A percentile compares a stretch with the other conserved stretches of the same genome.
phyloP scores from a whole-genome alignment of 2,329 filamentous ascomycete genomes.

The Botrytis aclada region DNA sequence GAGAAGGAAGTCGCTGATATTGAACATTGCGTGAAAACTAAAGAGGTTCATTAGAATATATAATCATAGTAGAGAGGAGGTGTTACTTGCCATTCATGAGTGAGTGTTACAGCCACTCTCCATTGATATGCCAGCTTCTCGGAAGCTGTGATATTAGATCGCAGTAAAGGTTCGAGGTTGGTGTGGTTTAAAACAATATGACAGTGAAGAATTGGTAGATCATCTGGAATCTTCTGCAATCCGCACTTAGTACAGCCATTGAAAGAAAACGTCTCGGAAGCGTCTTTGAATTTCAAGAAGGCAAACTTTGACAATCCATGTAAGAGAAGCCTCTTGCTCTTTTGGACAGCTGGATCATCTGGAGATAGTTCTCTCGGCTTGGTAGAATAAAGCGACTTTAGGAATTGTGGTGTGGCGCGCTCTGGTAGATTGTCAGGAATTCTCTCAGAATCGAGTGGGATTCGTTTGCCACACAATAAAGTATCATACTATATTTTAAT shows the following conservation, averaged over 20 bases:
- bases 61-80: not conserved
- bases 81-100: constrained; percentile 5
- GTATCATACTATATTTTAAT: not conserved
- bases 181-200: not conserved
- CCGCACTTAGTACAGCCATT: not conserved
- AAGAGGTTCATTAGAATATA: not conserved
- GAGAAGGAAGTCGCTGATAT: not conserved
- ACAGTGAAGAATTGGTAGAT: not conserved
- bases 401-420: not conserved
- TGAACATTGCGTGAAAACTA: constrained; percentile 3
- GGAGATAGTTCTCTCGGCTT: not conserved
- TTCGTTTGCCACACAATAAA: not conserved
- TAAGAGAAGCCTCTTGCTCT: not conserved
- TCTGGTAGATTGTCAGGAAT: not conserved
- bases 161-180: not conserved
- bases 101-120: not conserved
- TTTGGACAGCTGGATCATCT: not conserved
- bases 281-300: not conserved
- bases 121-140: constrained; percentile 9
- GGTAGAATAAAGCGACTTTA: not conserved
- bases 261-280: not conserved
- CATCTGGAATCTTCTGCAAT: not conserved
- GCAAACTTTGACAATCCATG: not conserved
- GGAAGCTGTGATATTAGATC: not conserved
- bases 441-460: not conserved